These are phyloP conservation scores for Hibiscus trionum DNA, from an alignment of 345 rosid species.

Conservation along the genomic window DNA sequence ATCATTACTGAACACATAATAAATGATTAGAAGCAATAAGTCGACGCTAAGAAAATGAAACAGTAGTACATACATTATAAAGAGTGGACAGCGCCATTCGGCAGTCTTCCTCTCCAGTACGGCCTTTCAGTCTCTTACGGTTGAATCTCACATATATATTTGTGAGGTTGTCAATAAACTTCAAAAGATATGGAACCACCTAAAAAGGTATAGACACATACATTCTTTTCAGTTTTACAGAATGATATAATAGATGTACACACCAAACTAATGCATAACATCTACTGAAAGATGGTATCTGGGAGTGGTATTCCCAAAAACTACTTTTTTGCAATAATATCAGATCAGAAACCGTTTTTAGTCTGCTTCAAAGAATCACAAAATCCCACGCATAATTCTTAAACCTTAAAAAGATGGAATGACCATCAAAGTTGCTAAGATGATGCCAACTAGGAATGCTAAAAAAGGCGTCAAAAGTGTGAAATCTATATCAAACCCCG, in stretches of 20 bases:
- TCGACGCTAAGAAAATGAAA: constrained; percentile 4
- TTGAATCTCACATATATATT: constrained; percentile 94
- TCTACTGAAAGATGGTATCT: background rate
- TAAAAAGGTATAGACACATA: constrained; percentile 5
- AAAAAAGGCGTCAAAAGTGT: background rate
- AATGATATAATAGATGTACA: background rate
- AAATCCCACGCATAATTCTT: background rate
- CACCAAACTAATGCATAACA: background rate
- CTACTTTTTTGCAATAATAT: background rate
- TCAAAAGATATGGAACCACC: constrained; percentile 95
- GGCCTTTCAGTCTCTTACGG: constrained; percentile 96
- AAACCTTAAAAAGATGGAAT: background rate
- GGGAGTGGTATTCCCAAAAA: background rate
- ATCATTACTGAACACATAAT: background rate
- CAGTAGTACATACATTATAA: constrained; percentile 54
- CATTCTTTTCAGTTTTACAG: background rate
- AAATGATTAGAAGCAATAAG: background rate
- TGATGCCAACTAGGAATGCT: background rate
- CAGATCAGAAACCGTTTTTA: background rate
- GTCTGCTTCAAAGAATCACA: no score
- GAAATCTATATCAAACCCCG: constrained; percentile 30
- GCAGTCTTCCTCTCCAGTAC: constrained; percentile 89
- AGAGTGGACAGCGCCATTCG: constrained; percentile 85
- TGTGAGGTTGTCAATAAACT: constrained; percentile 91
- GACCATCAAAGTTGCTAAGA: background rate